Evolutionary conservation across 176 grass and related monocot species (phyloP).

Genomic region (Oryza officinalis): DNA sequence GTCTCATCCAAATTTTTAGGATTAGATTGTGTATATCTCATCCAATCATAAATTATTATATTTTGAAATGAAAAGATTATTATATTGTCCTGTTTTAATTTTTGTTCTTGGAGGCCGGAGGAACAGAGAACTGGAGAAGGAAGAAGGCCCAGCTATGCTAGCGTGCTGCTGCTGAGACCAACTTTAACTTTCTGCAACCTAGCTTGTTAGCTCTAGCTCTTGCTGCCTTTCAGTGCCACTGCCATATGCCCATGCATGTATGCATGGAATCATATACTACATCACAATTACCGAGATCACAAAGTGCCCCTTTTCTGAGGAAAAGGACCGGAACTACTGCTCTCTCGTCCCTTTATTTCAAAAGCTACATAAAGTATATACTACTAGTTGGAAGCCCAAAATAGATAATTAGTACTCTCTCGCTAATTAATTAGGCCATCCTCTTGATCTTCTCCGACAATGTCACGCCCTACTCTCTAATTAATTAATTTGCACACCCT

Average conservation of each 20-base stretch:
- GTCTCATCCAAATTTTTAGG: no score
- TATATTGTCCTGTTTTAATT: not conserved
- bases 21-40: no score
- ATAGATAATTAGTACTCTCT: not conserved
- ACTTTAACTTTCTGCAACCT: not conserved
- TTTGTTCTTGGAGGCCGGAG: not conserved
- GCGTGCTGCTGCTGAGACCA: not conserved
- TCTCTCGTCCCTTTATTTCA: constrained; percentile 35
- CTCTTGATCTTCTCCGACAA: no score
- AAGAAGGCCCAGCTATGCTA: no score
- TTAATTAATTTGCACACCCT: no score
- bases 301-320: constrained; percentile 2
- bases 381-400: not conserved
- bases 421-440: no score
- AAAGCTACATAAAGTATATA: not conserved
- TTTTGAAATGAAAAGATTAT: no score
- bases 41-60: no score
- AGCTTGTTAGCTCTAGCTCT: no score
- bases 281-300: constrained; percentile 54
- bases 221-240: not conserved
- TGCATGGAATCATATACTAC: constrained; percentile 40
- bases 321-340: not conserved
- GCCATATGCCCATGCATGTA: not conserved
- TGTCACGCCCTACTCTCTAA: no score
- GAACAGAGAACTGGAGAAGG: not conserved